Percentiles rank a stretch among this genome's conserved stretches.
Conservation (phyloP, 176 grass and related monocot species). For the Chrysopogon serrulatus region DNA sequence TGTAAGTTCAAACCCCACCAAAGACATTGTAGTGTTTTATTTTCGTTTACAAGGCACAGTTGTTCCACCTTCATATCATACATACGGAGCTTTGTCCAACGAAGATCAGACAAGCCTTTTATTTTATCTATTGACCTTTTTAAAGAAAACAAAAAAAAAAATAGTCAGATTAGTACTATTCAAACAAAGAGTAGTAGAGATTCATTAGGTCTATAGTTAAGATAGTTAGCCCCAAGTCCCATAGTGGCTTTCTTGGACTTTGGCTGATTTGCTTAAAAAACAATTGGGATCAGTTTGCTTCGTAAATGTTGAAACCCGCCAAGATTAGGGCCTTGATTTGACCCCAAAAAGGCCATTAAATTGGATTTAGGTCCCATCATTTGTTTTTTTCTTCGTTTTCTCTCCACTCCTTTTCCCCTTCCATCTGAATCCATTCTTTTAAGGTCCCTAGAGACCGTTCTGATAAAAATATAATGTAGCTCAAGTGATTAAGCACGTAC, state of each 20-base stretch:
- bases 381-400: conserved; percentile 4
- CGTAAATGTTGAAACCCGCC: not conserved
- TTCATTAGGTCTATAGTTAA: not conserved
- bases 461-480: not conserved
- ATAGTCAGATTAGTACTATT: not conserved
- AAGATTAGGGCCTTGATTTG: conserved; percentile 4
- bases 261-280: not conserved
- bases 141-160: not conserved
- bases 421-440: conserved; percentile 20
- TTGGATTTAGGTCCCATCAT: not conserved
- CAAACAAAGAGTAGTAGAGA: not conserved
- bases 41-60: not conserved
- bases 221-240: not conserved
- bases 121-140: not conserved
- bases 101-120: not conserved
- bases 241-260: not conserved
- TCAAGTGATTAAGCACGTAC: conserved; percentile 3
- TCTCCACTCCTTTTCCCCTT: not conserved
- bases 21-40: not conserved
- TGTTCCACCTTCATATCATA: not conserved
- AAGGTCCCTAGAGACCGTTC: conserved; percentile 12
- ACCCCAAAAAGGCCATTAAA: not conserved
- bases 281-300: conserved; percentile 3
- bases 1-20: not conserved
- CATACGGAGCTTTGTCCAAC: not conserved